Conservation (phyloP, 345 rosid genomes). For the Eucalyptus erythrocorys region DNA sequence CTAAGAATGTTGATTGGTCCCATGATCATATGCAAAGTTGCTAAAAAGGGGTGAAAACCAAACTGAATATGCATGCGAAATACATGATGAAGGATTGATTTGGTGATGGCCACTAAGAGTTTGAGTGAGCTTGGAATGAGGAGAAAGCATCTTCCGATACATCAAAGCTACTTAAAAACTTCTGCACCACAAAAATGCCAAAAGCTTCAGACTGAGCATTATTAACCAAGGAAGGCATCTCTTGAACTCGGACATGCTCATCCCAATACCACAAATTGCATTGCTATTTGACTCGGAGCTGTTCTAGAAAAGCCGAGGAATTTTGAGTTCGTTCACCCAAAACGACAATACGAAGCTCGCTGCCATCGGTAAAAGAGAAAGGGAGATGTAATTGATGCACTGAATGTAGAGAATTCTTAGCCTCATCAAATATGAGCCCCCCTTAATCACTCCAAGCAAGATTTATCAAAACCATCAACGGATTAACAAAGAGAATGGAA, state of each 20-base stretch:
- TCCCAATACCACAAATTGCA: not conserved
- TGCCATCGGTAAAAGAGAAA: not conserved
- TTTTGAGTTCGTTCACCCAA: not conserved
- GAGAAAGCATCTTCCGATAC: not conserved
- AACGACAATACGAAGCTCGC: not conserved
- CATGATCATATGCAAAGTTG: not conserved
- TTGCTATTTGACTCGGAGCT: not conserved
- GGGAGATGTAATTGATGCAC: not conserved
- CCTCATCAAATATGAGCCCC: not conserved
- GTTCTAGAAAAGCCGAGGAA: not conserved
- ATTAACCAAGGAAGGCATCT: not conserved
- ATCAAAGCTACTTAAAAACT: not conserved
- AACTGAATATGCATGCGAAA: not conserved
- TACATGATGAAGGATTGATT: not conserved
- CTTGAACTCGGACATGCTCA: not conserved
- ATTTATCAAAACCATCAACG: not conserved
- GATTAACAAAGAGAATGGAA: not conserved
- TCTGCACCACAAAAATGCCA: not conserved
- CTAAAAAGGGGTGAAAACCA: not conserved
- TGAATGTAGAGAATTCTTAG: not conserved
- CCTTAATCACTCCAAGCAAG: not conserved
- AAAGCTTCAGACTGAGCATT: not conserved
- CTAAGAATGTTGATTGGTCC: not conserved
- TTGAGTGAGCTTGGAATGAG: not conserved
- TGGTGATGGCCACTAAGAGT: not conserved